Conservation (phyloP, 306 rosid species). For the Fragaria ananassa region DNA sequence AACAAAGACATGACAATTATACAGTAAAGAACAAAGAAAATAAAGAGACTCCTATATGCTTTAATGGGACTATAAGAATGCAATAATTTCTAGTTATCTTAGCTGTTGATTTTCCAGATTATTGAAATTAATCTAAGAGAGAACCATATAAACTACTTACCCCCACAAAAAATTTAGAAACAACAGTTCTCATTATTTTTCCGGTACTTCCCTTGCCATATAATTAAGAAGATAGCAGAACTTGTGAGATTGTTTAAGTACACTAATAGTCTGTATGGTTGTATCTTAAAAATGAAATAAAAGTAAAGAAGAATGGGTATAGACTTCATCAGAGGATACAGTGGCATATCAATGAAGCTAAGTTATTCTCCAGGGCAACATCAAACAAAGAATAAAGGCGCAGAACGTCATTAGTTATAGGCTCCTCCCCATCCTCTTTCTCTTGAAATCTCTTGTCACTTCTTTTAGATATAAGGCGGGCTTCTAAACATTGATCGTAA, state of each 20-base stretch:
- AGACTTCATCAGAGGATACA: constrained; percentile 63
- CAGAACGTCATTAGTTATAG: constrained; percentile 67
- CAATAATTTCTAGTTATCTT: constrained; percentile 1
- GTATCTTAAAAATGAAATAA: not conserved
- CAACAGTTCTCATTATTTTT: not conserved
- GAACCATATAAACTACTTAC: not conserved
- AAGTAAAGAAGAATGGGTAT: not conserved
- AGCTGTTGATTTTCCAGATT: not conserved
- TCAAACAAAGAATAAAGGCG: constrained; percentile 85
- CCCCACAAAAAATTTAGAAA: not conserved
- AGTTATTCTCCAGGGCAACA: constrained; percentile 94
- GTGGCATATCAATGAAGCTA: constrained; percentile 82
- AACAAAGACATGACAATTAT: constrained; percentile 2
- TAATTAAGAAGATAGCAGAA: not conserved
- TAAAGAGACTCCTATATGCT: not conserved
- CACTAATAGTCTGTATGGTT: not conserved
- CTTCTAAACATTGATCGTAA: constrained; percentile 74
- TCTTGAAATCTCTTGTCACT: constrained; percentile 75
- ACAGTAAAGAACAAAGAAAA: not conserved
- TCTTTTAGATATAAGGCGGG: constrained; percentile 79
- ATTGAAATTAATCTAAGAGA: not conserved
- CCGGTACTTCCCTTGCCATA: not conserved
- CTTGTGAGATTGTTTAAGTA: not conserved
- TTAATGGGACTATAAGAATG: not conserved
- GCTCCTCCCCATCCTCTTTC: constrained; percentile 69